Evolutionary conservation across 2,329 filamentous ascomycete species (phyloP), one percentile per base, ranked within the genome.

Genomic region (Fusarium sp.): DNA sequence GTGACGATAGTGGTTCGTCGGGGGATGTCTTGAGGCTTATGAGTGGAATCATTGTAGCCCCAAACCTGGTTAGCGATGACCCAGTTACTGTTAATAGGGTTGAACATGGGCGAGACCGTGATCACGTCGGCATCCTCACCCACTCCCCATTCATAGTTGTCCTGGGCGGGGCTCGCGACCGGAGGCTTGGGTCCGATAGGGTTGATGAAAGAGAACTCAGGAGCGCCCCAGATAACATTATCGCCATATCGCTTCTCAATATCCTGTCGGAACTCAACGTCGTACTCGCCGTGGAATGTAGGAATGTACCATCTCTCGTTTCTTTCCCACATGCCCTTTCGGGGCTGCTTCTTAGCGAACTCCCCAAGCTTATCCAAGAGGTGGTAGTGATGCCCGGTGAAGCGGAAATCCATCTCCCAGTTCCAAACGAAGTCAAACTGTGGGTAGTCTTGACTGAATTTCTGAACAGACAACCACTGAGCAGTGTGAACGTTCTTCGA

Each of bases 401-500:
- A 91, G 46, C 93, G 86, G 30, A 90, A 89, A 74, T 96, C 92
- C 79, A 93, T 91, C 75, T 96, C 93, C 92, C 91, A 94, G 76
- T 95, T 94, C 91, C 92, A 96, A 69, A 93, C 84, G 71, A 87
- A 93, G 69, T 94, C 91, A 67, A 92, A 96, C 71, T 95, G 88
- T 0, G 91, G 91, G 71, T 93, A 89, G 48, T 91, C 89, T 72
- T 91, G 85, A 59, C 87, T 87, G 74, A 94, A 94, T 78, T 89
- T 90, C 74, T 94, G 91, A 4, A 94, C 83, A 7, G 90, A 89
- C 68, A 93, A 83, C 82, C 89, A 92, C 72, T 92, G 89, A 28
- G 85, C 82, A 26, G 83, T 83, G 70, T 88, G 85, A n/a, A 88
- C 87, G 50, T 78, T 82, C 62, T 82, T 77, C 56, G 83, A 82